Percentiles rank a stretch among this genome's conserved stretches.
Conservation (phyloP, 2,329 filamentous ascomycete genomes). For the Neurospora sp. region DNA sequence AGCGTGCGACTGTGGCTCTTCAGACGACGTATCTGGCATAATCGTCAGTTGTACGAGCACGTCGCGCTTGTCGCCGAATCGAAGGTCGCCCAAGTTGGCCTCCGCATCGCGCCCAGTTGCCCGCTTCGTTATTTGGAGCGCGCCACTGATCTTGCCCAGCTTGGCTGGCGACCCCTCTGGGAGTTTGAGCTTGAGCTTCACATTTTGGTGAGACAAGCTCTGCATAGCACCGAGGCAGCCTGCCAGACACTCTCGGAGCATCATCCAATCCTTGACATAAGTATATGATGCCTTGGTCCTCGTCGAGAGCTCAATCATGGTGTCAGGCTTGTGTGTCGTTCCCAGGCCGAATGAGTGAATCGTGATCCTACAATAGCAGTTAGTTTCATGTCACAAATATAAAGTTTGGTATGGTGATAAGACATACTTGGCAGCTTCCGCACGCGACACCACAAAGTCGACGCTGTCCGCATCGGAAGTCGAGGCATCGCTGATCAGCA, state of each 20-base stretch:
- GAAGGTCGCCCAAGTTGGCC: slow-evolving; percentile 79
- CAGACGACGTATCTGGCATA: slow-evolving; percentile 69
- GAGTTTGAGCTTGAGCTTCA: slow-evolving; percentile 85
- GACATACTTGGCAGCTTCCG: slow-evolving; percentile 88
- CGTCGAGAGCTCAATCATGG: slow-evolving; percentile 94
- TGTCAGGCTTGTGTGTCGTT: slow-evolving; percentile 95
- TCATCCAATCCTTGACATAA: slow-evolving; percentile 99
- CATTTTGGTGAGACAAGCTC: slow-evolving; percentile 94
- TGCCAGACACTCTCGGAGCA: slow-evolving; percentile 91
- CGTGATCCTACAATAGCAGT: slow-evolving; percentile 54
- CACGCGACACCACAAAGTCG: slow-evolving; percentile 92
- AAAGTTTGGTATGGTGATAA: background rate
- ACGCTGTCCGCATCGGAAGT: slow-evolving; percentile 91
- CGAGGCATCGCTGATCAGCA: slow-evolving; percentile 95
- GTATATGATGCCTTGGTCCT: slow-evolving; percentile 95
- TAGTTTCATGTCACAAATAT: slow-evolving; percentile 12
- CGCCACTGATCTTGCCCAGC: slow-evolving; percentile 97
- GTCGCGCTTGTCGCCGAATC: slow-evolving; percentile 91
- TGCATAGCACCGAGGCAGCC: slow-evolving; percentile 89
- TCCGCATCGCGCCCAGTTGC: slow-evolving; percentile 92
- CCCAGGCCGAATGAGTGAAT: slow-evolving; percentile 96
- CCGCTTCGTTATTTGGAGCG: slow-evolving; percentile 90
- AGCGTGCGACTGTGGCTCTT: slow-evolving; percentile 83
- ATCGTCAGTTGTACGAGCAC: slow-evolving; percentile 92
- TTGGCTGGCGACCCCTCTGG: slow-evolving; percentile 96